These are phyloP conservation scores for Naegleria gruberi DNA, from an alignment of 208 protist genomes.

Conservation along the genomic window DNA sequence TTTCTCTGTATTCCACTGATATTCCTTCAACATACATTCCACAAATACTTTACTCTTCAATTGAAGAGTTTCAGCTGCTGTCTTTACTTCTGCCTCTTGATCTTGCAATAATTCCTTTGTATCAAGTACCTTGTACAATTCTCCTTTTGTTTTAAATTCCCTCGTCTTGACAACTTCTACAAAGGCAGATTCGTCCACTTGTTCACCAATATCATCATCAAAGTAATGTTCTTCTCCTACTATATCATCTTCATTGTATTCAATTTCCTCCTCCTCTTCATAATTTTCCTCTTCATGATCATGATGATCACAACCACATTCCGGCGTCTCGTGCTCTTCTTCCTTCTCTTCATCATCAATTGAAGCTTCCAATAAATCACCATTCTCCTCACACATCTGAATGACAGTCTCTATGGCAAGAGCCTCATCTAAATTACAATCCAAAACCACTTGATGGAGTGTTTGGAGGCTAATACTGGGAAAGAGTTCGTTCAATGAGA, in stretches of 20 bases:
- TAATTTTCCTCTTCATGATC: neutral
- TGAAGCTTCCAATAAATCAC: neutral
- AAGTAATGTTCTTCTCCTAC: neutral
- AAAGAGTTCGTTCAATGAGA: neutral
- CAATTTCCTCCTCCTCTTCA: neutral
- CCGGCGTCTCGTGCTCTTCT: neutral
- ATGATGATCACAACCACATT: neutral
- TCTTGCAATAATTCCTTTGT: neutral
- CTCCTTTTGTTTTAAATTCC: neutral
- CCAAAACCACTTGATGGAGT: neutral
- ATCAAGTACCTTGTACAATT: neutral
- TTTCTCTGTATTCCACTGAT: constrained; percentile 7
- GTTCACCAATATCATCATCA: neutral
- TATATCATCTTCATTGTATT: neutral
- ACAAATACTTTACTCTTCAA: neutral
- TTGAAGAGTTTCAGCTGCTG: neutral
- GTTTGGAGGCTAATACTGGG: neutral
- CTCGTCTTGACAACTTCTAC: neutral
- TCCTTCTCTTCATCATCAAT: neutral
- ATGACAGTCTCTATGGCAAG: neutral
- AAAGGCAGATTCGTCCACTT: neutral
- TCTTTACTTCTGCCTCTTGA: neutral
- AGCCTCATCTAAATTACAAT: neutral
- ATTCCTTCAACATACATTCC: neutral
- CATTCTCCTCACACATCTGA: neutral